Percentiles rank a stretch among this genome's conserved stretches.
Evolutionary conservation across 306 rosid genomes (phyloP).

Genomic region (Vigna trinervia): DNA sequence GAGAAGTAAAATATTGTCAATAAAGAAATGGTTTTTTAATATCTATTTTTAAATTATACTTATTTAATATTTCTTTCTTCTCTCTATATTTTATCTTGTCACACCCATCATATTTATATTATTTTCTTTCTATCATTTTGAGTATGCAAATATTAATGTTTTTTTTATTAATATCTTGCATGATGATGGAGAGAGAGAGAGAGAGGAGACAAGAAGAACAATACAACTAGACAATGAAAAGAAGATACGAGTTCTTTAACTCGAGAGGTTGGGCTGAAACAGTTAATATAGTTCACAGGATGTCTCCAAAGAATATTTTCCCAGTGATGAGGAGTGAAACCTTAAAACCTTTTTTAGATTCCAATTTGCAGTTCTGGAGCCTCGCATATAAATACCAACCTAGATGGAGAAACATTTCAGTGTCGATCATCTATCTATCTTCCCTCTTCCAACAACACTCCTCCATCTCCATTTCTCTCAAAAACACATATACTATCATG

Average conservation of each 20-base stretch:
- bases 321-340: conserved; percentile 45
- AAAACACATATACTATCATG: conserved; percentile 31
- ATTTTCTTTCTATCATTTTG: background rate
- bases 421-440: conserved; percentile 3
- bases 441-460: background rate
- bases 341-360: conserved; percentile 30
- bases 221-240: conserved; percentile 42
- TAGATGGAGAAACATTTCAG: conserved; percentile 1
- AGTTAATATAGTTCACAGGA: conserved; percentile 44
- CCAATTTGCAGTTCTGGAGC: background rate
- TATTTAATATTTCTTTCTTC: background rate
- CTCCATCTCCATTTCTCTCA: background rate
- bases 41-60: background rate
- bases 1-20: background rate
- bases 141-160: background rate
- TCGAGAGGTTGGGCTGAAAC: conserved; percentile 46
- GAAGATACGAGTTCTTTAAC: conserved; percentile 35
- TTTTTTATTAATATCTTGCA: background rate
- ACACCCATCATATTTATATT: background rate
- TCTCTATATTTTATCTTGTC: background rate
- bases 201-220: conserved; percentile 45
- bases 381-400: conserved; percentile 42
- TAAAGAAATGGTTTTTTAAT: background rate
- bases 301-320: conserved; percentile 45
- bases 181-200: background rate